Base-by-base conservation (phyloP, 345 rosid species). In the Streptanthus diversifolius region DNA sequence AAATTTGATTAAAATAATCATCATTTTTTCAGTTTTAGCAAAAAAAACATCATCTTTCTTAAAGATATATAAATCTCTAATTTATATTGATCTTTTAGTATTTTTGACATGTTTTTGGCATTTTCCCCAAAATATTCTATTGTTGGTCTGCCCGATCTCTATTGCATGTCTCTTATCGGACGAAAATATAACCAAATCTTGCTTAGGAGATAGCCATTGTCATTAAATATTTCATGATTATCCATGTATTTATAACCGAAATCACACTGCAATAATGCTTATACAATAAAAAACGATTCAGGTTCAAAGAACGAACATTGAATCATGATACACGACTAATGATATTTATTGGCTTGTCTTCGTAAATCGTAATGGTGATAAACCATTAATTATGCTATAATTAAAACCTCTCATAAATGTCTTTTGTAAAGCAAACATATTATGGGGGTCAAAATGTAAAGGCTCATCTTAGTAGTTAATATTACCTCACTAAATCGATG, bases 251-350 rank as follows among this genome's bases (percentile, higher is more conserved):
- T 49, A n/a, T 9, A 58, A 51, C 21, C 22, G 2, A 60, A 24
- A 24, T 0, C 24, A n/a, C 45, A 53, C 5, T 44, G 21, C 51
- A 65, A 73, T 57, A 44, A 66, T 73, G 57, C 18, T 53, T 11
- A 7, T 27, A 27, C 32, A 19, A 13, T 25, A 14, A 15, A 70
- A 15, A 52, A 54, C 1, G 37, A 10, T 3, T 14, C 39, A 29
- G 14, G 52, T 71, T 71, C 62, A 71, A 71, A 27, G 75, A 51
- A 71, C 53, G 41, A 71, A 62, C 68, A 60, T 3, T 71, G 40
- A 55, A 55, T 47, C 41, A 29, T 40, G 29, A 2, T 66, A 5
- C 10, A 12, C 15, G 39, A 4, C 29, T 35, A 66, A 8, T 65
- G 41, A 21, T 40, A 27, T 19, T 18, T 17, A 27, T 29, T 30